Conservation (phyloP, 1,139 yeast species). For the Diutina scorzettiae region DNA sequence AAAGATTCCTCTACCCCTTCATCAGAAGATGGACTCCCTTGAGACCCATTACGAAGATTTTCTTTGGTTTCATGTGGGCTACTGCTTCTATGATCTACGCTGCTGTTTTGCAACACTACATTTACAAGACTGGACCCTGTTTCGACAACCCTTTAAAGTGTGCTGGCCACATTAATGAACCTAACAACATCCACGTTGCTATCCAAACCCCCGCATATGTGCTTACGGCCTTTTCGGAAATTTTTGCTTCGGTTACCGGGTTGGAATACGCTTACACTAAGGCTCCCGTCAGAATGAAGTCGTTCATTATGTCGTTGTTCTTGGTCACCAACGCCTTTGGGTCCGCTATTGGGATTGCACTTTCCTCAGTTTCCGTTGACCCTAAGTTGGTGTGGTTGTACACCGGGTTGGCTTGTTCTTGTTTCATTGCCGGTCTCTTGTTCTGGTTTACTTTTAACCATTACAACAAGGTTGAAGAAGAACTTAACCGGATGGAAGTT, state of each 20-base stretch:
- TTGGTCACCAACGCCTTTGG: conserved; percentile 55
- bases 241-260: conserved; percentile 56
- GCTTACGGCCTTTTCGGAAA: conserved; percentile 51
- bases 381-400: conserved; percentile 63
- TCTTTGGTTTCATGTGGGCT: conserved; percentile 64
- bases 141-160: conserved; percentile 39
- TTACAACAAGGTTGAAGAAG: conserved; percentile 49
- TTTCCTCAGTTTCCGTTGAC: conserved; percentile 29
- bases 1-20: conserved; percentile 40
- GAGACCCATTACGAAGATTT: conserved; percentile 62
- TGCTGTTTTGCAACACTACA: conserved; percentile 65
- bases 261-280: conserved; percentile 60
- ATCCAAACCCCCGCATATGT: conserved; percentile 54
- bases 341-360: conserved; percentile 61
- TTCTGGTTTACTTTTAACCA: conserved; percentile 54
- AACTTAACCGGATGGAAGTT: conserved; percentile 42
- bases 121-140: conserved; percentile 71
- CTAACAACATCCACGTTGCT: conserved; percentile 48
- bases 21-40: conserved; percentile 46
- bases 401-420: conserved; percentile 47
- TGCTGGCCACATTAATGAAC: conserved; percentile 16
- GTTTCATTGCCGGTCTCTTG: conserved; percentile 44
- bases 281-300: conserved; percentile 53
- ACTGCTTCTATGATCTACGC: conserved; percentile 66
- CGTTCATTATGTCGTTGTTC: conserved; percentile 53